Evolutionary conservation across 345 rosid genomes (phyloP).

Genomic region (Lepidium africanum): DNA sequence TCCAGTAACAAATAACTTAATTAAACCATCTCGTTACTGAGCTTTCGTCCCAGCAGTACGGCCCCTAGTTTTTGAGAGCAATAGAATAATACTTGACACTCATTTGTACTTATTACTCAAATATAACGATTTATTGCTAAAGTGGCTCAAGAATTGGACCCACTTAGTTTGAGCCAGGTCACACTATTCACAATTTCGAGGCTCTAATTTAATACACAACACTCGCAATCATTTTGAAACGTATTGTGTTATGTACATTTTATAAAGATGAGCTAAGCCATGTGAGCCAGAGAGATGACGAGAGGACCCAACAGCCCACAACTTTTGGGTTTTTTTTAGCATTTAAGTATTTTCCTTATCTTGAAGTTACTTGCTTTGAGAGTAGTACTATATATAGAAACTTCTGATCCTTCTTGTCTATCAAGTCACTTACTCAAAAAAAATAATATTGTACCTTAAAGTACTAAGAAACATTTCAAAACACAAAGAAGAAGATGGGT

Average conservation of each 20-base stretch:
- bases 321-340: conserved; percentile 10
- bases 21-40: not conserved
- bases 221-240: conserved; percentile 5
- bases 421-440: conserved; percentile 14
- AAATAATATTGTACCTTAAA: too few relatives aligned
- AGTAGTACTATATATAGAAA: conserved; percentile 20
- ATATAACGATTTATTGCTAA: not conserved
- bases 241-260: not conserved
- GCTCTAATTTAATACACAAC: conserved; percentile 9
- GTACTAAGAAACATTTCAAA: not conserved
- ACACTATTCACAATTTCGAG: conserved; percentile 23
- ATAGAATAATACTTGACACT: conserved; percentile 7
- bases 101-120: not conserved
- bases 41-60: conserved; percentile 20
- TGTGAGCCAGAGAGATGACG: conserved; percentile 23
- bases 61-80: conserved; percentile 21
- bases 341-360: conserved; percentile 3
- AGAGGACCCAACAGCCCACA: conserved; percentile 26
- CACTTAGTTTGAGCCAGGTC: conserved; percentile 15
- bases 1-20: conserved; percentile 1
- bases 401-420: conserved; percentile 10
- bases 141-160: conserved; percentile 12
- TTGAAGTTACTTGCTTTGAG: not conserved
- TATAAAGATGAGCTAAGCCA: conserved; percentile 22
- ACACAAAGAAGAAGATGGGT: conserved; percentile 17